Percentiles rank a stretch among this genome's conserved stretches.
Evolutionary conservation across 768 basidiomycete genomes (phyloP).

Genomic region (Russula brevipes): DNA sequence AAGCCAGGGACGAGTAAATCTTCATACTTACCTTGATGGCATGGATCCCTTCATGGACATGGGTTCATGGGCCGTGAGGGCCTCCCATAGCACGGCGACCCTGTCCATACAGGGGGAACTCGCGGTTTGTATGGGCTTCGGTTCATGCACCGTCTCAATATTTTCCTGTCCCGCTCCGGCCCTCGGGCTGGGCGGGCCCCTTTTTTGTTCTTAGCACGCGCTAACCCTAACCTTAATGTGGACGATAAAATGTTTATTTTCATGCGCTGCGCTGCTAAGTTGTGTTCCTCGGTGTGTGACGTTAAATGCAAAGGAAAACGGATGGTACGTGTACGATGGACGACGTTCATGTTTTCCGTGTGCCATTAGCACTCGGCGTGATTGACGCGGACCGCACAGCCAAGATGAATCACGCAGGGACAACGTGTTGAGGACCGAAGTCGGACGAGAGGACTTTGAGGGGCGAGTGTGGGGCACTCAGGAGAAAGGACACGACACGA

Average conservation of each 20-base stretch:
- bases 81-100: conserved; percentile 31
- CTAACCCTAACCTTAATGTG: conserved; percentile 19
- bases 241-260: neutral
- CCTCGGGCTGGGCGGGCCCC: conserved; percentile 34
- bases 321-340: neutral
- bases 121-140: conserved; percentile 46
- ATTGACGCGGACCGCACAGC: conserved; percentile 4
- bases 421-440: neutral
- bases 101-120: conserved; percentile 27
- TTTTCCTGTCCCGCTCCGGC: conserved; percentile 68
- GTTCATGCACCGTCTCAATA: conserved; percentile 76
- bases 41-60: conserved; percentile 28
- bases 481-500: neutral
- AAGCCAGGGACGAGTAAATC: neutral
- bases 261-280: neutral
- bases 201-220: conserved; percentile 26
- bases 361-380: neutral
- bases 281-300: no score
- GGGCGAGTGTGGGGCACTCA: neutral
- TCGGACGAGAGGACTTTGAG: neutral
- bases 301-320: neutral
- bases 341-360: neutral
- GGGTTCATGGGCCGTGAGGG: conserved; percentile 28
- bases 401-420: conserved; percentile 5
- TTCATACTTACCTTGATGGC: conserved; percentile 32